Conservation (phyloP, 75 land plant genomes). For the Cunninghamia lanceolata region DNA sequence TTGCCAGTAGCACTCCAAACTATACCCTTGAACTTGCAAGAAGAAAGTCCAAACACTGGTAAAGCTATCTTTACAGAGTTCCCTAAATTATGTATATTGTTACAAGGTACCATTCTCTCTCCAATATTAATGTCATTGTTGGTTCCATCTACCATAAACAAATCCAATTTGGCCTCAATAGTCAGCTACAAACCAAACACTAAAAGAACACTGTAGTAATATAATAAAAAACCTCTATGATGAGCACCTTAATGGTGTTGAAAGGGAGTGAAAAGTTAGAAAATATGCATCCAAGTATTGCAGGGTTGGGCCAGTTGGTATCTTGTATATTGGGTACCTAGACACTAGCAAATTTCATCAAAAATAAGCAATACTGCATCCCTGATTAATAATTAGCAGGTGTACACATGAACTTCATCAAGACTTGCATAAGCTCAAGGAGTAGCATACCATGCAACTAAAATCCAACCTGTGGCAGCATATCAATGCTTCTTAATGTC, state of each 20-base stretch:
- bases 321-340: constrained; percentile 92
- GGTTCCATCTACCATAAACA: constrained; percentile 12
- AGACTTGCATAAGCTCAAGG: neutral
- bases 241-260: constrained; percentile 55
- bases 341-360: neutral
- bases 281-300: constrained; percentile 78
- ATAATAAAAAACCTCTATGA: neutral
- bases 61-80: constrained; percentile 27
- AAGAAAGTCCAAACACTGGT: constrained; percentile 61
- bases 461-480: constrained; percentile 75
- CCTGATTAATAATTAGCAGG: neutral
- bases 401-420: neutral
- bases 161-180: neutral
- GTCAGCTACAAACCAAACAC: neutral
- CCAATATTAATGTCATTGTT: constrained; percentile 1
- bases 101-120: constrained; percentile 7
- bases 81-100: constrained; percentile 6
- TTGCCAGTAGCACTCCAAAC: constrained; percentile 40
- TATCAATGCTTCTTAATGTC: constrained; percentile 63
- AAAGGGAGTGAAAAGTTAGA: constrained; percentile 72
- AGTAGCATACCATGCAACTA: constrained; percentile 72
- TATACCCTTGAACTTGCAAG: constrained; percentile 59
- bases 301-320: constrained; percentile 81
- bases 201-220: neutral
- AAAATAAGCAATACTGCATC: neutral